Conservation (phyloP, 1,284 basidiomycete genomes). For the Macrocybe sp. region DNA sequence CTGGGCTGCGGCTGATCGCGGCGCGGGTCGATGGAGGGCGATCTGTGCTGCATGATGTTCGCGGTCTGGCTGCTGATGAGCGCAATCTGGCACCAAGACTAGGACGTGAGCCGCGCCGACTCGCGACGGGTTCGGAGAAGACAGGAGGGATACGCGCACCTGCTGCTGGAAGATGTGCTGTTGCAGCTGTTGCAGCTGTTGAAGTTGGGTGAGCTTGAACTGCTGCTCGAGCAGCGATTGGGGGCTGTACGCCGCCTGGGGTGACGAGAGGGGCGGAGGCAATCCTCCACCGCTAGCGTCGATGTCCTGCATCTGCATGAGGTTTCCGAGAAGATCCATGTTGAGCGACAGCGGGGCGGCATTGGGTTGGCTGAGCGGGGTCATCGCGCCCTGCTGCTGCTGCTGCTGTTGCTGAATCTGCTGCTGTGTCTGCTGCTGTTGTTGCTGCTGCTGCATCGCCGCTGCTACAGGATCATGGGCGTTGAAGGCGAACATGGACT, state of each 20-base stretch:
- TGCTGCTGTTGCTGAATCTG: slow-evolving; percentile 1
- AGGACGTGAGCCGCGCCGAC: neutral
- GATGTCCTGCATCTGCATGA: slow-evolving; percentile 39
- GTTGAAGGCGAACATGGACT: neutral
- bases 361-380: slow-evolving; percentile 14
- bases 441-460: neutral
- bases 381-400: neutral
- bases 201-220: slow-evolving; percentile 66
- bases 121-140: neutral
- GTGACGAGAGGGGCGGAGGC: slow-evolving; percentile 5
- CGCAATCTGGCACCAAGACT: slow-evolving; percentile 48
- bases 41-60: slow-evolving; percentile 25
- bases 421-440: neutral
- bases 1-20: slow-evolving; percentile 26
- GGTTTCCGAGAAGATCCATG: slow-evolving; percentile 46
- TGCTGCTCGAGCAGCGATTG: slow-evolving; percentile 46
- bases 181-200: slow-evolving; percentile 74
- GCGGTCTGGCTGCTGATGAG: slow-evolving; percentile 56
- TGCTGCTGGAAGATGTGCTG: slow-evolving; percentile 83
- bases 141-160: slow-evolving; percentile 30
- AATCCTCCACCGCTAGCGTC: slow-evolving; percentile 14
- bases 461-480: too few species aligned
- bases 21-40: slow-evolving; percentile 30
- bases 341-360: slow-evolving; percentile 15
- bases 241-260: slow-evolving; percentile 18